Evolutionary conservation across 768 basidiomycete genomes (phyloP), one percentile per base, ranked within the genome.

Genomic region (Lenzites betulinus): DNA sequence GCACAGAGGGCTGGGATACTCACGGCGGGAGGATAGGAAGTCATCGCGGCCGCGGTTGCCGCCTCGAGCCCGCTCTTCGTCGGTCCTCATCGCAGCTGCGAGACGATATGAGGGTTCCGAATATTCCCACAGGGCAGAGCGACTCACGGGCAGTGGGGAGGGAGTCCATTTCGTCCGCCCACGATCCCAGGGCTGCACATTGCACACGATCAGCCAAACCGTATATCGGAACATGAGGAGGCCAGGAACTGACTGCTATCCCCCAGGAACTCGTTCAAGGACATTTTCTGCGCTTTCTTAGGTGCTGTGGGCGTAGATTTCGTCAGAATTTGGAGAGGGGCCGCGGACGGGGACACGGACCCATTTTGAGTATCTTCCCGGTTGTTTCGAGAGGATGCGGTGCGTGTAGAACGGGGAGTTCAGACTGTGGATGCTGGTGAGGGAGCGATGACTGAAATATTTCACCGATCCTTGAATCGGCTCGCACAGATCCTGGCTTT

Each of bases 81-180:
- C 90, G 25, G 75, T 77, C 72, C 88, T 84, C 20, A 78, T 79
- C 53, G 92, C 85, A 59, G 92, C 92, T 69, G 68, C 48, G 64
- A 59, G 51, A 57, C 30, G 51, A 43, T 46, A 38, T 58, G 41
- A 65, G 49, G 43, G 44, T 35, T 9, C 59, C 25, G 11, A 30
- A 62, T 42, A 54, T 56, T 56, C 54, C 51, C 55, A 36, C 47
- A 47, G 25, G 26, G 41, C 60, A 39, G 49, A 18, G 36, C 30
- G 39, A 81, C 95, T 78, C 78, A 98, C 96, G 96, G 70, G 93
- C 95, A 67, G 86, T 90, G 26, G 96, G 96, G 63, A 98, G 83
- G 30, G 82, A 68, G 66, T 97, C 95, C 93, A 98, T 95, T 76
- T 98, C 97, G 73, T 98, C 97, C 7, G 97, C 97, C 97, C 97